Evolutionary conservation across 2,329 filamentous ascomycete genomes (phyloP).

Genomic region (Aspergillus flavus): DNA sequence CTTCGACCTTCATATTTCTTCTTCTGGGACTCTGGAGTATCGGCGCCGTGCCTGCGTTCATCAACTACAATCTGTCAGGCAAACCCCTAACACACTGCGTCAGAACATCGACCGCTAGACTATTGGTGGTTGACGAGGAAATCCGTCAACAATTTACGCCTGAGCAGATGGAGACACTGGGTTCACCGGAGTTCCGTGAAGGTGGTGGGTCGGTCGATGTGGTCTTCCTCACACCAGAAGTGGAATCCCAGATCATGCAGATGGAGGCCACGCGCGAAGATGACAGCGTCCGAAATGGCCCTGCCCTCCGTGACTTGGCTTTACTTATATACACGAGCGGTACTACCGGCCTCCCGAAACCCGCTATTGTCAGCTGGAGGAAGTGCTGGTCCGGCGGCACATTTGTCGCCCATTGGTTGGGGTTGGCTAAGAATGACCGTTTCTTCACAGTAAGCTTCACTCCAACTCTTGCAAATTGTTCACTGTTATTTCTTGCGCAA

Average conservation of each 20-base stretch:
- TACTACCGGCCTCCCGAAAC: constrained; percentile 82
- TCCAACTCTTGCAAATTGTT: constrained; percentile 20
- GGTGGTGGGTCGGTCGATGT: constrained; percentile 57
- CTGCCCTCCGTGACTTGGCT: constrained; percentile 60
- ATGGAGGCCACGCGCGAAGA: constrained; percentile 59
- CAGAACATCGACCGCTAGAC: constrained; percentile 63
- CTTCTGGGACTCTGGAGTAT: constrained; percentile 80
- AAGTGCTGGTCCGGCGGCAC: constrained; percentile 61
- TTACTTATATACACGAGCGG: constrained; percentile 84
- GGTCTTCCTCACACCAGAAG: constrained; percentile 61
- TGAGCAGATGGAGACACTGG: constrained; percentile 46
- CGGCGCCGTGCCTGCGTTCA: constrained; percentile 79
- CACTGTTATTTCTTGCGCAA: background rate
- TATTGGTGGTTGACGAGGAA: constrained; percentile 72
- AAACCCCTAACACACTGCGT: constrained; percentile 75
- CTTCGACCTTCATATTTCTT: constrained; percentile 74
- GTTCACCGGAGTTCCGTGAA: constrained; percentile 42
- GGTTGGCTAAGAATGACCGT: constrained; percentile 64
- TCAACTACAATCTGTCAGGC: constrained; percentile 82
- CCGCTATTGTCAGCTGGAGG: constrained; percentile 73
- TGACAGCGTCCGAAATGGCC: constrained; percentile 58
- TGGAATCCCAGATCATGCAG: constrained; percentile 58
- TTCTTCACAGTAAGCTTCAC: constrained; percentile 67
- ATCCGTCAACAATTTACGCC: constrained; percentile 55
- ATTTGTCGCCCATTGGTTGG: constrained; percentile 60